phyloP scores from a whole-genome alignment of 2,329 filamentous ascomycete species.

The Xylaria sp. region DNA sequence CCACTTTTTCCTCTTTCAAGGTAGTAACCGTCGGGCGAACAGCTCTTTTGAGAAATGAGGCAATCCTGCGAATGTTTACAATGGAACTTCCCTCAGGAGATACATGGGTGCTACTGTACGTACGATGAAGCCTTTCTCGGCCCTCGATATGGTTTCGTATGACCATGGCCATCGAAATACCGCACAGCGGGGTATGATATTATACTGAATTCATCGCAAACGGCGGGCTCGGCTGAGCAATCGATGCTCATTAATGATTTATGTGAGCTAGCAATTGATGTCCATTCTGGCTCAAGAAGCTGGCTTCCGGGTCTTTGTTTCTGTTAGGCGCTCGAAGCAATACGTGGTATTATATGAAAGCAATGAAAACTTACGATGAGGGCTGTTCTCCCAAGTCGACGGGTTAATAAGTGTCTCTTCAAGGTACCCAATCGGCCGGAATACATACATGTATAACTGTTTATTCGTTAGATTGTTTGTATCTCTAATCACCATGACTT shows the following conservation, averaged over 20 bases:
- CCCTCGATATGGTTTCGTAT: constrained; percentile 57
- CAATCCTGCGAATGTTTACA: constrained; percentile 47
- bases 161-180: constrained; percentile 53
- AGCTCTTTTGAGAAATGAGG: constrained; percentile 47
- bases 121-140: constrained; percentile 54
- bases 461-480: constrained; percentile 10
- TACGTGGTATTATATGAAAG: background rate
- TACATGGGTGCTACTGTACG: constrained; percentile 30
- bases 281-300: constrained; percentile 54
- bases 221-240: constrained; percentile 50
- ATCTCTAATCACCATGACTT: background rate
- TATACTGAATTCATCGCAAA: constrained; percentile 57
- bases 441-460: constrained; percentile 43
- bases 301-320: constrained; percentile 47
- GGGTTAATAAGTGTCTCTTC: constrained; percentile 11
- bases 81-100: background rate
- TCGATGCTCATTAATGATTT: constrained; percentile 53
- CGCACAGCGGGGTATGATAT: constrained; percentile 61
- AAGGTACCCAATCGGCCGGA: background rate
- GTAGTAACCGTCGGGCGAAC: constrained; percentile 44
- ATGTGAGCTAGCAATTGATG: constrained; percentile 23
- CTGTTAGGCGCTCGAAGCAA: background rate
- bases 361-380: constrained; percentile 42
- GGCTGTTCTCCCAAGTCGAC: constrained; percentile 36
- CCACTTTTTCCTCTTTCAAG: constrained; percentile 40